Evolutionary conservation across 148 eudicot genomes (phyloP), one percentile per base, ranked within the genome.

Genomic region (Selenicereus undatus): DNA sequence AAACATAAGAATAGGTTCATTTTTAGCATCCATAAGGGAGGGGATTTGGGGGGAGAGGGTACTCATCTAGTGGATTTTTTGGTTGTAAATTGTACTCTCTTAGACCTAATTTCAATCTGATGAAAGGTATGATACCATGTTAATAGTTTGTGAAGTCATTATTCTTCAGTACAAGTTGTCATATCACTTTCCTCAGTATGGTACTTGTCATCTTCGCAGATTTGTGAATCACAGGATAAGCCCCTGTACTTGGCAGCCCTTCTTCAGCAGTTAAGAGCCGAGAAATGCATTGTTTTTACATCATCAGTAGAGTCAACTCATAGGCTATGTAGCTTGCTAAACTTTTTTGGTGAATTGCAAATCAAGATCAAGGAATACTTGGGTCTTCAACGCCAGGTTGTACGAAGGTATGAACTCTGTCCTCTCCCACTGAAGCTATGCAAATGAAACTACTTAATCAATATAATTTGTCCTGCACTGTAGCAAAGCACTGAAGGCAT

Each of bases 231-330:
- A 56, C 86, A 92, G 78, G 88, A 91, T 76, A 96, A 96, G 76
- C 97, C 99, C 51, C 80, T 96, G 72, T 89, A 90, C 81, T 84
- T 96, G 79, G 92, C 91, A 20, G 89, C 93, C 26, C 92, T 96
- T 82, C 91, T 95, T 74, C 91, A 86, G 85, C 87, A 84, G 75
- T 83, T 96, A 84, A 90, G 75, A 76, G 97, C 91, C 77, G 95
- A 96, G 86, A 96, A 93, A 77, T 86, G 95, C 83, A 94, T 96
- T 83, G 91, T 96, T 48, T 96, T 96, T 86, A 93, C 99, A 54
- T 96, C 99, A 24, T 92, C 98, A 4, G 93, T 91, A 74, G 92
- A 96, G 86, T 90, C 97, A 82, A 91, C 98, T 42, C 93, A 92
- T 77, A 86, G 90, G 78, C 86, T 95, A 39, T 92, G 91, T 83